Percentiles rank a stretch among this genome's conserved stretches.
Conservation (phyloP, 2,329 filamentous ascomycete genomes). For the Aspergillus latus region DNA sequence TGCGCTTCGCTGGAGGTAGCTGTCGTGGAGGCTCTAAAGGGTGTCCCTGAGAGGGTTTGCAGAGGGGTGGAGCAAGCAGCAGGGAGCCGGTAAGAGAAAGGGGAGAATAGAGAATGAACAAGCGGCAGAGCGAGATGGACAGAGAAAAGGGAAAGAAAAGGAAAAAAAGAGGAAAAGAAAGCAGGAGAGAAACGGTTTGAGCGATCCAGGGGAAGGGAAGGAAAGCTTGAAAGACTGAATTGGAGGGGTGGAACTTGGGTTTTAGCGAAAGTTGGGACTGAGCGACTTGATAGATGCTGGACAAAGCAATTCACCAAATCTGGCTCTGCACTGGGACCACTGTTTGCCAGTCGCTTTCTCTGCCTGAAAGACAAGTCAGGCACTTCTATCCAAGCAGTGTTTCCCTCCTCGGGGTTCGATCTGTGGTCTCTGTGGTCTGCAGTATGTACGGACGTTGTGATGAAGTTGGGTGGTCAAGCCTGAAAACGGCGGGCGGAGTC, state of each 20-base stretch:
- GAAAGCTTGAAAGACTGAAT: constrained; percentile 15
- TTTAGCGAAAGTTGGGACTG: constrained; percentile 23
- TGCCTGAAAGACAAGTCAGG: not conserved
- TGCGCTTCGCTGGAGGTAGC: constrained; percentile 41
- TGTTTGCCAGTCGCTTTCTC: not conserved
- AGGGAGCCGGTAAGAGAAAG: constrained; percentile 13
- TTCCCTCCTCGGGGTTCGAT: constrained; percentile 5
- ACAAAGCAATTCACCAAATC: constrained; percentile 20
- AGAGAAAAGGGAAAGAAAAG: constrained; percentile 15
- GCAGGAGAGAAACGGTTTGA: constrained; percentile 11
- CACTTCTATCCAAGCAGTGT: not conserved
- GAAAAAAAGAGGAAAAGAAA: constrained; percentile 10
- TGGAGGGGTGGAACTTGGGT: constrained; percentile 16
- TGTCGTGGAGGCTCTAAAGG: constrained; percentile 29
- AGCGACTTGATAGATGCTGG: constrained; percentile 16
- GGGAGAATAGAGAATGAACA: constrained; percentile 12
- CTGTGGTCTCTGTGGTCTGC: not conserved
- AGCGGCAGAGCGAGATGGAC: constrained; percentile 5
- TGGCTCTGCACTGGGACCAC: not conserved
- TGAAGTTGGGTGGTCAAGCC: constrained; percentile 12
- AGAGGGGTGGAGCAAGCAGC: constrained; percentile 12
- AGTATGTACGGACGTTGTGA: not conserved
- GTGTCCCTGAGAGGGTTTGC: constrained; percentile 18
- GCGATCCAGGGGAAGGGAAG: constrained; percentile 15
- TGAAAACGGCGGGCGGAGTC: constrained; percentile 20